phyloP scores from a whole-genome alignment of 2,329 filamentous ascomycete genomes.

The Rhinocladiella mackenziei region DNA sequence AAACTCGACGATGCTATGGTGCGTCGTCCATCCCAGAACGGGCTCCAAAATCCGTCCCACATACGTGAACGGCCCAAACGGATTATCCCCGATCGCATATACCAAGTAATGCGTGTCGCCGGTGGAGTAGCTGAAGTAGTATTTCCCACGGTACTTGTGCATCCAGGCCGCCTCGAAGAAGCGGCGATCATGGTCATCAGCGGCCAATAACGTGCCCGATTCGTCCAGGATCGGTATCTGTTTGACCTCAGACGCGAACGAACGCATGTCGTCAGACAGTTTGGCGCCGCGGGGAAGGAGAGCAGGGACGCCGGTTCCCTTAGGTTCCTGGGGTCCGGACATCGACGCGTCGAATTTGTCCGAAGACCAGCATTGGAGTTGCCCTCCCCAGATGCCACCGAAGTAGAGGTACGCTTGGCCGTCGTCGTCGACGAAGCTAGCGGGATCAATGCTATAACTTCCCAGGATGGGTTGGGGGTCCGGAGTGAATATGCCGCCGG shows the following conservation, averaged over 20 bases:
- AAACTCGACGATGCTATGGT: constrained; percentile 74
- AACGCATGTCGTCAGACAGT: constrained; percentile 62
- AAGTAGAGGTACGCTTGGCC: constrained; percentile 67
- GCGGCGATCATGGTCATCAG: constrained; percentile 66
- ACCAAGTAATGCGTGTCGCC: constrained; percentile 72
- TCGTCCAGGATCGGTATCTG: constrained; percentile 65
- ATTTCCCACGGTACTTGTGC: constrained; percentile 65
- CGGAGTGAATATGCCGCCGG: constrained; percentile 66
- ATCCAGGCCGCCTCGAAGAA: constrained; percentile 82
- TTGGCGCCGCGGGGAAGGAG: constrained; percentile 64
- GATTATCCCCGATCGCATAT: constrained; percentile 63
- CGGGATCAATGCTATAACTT: constrained; percentile 73
- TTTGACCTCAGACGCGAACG: constrained; percentile 52
- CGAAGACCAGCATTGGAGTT: constrained; percentile 66
- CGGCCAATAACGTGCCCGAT: constrained; percentile 55
- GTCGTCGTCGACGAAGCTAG: constrained; percentile 68
- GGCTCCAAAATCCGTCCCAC: constrained; percentile 68
- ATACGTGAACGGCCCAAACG: constrained; percentile 70
- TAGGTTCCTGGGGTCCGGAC: constrained; percentile 58
- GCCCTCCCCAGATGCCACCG: constrained; percentile 75
- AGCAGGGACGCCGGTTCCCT: constrained; percentile 53
- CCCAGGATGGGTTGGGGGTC: constrained; percentile 63
- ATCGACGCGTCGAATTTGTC: constrained; percentile 52
- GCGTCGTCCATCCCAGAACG: constrained; percentile 75
- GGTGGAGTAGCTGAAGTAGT: constrained; percentile 75